Evolutionary conservation across 257 asterid genomes (phyloP), one percentile per base, ranked within the genome.

Genomic region (Avicennia marina): DNA sequence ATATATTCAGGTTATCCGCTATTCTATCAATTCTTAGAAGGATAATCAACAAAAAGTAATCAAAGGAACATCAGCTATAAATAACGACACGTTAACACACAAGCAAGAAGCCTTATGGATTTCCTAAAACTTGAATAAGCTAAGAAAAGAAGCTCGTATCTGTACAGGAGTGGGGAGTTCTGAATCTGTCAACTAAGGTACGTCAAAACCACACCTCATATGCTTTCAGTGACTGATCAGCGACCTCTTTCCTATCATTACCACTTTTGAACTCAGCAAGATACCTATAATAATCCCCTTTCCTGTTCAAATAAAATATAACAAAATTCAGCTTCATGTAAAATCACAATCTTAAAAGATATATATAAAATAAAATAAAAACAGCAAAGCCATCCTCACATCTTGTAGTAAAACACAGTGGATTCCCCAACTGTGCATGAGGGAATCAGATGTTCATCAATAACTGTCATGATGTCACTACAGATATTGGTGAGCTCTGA

Each of bases 401-500:
- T 88, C 74, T 88, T 88, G 73, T 85, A 67, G 79, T 80, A 88
- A 70, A 88, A 88, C 77, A 88, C 96, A 11, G 83, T 72, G 29
- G 95, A 85, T 71, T 88, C 96, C 34, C 95, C 95, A 39, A 85
- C 81, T 0, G 81, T 36, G 72, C 84, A 72, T 0, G 96, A 70
- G 16, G 96, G 95, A 63, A 85, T 82, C 6, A 88, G 88, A 81
- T 88, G 96, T 63, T 85, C 90, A 67, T 88, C 96, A 39, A 88
- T 80, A 63, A 88, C 85, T 1, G 70, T 67, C 93, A 85, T 85
- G 62, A 85, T 88, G 62, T 78, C 94, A 11, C 31, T 77, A 64
- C 95, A 85, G 56, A 85, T 85, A 58, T 70, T 53, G 13, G 86
- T 80, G 65, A 88, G 90, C 77, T 88, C 96, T 7, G 65, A 7